Conservation (phyloP, 192 early-diverging fungal species). For the Paraglomus occultum region DNA sequence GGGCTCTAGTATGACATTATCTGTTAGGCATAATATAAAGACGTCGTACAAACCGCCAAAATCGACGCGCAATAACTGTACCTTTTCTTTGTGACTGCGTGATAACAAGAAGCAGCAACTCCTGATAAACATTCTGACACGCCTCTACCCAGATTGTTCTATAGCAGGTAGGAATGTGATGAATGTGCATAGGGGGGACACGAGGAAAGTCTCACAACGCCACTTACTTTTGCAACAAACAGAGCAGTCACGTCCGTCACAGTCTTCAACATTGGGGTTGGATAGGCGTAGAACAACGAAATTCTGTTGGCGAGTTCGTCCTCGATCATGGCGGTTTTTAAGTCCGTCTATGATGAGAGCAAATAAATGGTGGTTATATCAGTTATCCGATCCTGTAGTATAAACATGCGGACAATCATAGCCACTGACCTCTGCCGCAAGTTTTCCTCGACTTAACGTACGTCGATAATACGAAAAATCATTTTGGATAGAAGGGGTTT, state of each 20-base stretch:
- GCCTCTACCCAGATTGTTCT: conserved; percentile 39
- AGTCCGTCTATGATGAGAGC: conserved; percentile 33
- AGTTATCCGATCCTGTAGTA: neutral
- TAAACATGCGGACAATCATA: neutral
- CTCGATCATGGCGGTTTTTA: conserved; percentile 62
- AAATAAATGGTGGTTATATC: conserved; percentile 31
- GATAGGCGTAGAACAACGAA: conserved; percentile 96
- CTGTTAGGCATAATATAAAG: neutral
- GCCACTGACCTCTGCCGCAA: conserved; percentile 49
- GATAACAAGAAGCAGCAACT: conserved; percentile 74
- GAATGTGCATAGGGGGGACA: neutral
- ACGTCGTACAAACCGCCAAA: neutral
- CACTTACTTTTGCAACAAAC: conserved; percentile 59
- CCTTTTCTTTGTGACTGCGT: conserved; percentile 71
- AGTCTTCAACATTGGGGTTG: conserved; percentile 87
- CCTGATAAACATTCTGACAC: conserved; percentile 75
- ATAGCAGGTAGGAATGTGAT: neutral
- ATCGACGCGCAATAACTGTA: neutral
- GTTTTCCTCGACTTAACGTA: conserved; percentile 76
- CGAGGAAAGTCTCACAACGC: neutral
- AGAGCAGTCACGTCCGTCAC: conserved; percentile 79
- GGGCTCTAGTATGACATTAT: conserved; percentile 42
- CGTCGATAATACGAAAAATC: conserved; percentile 98
- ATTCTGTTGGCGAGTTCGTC: conserved; percentile 91
- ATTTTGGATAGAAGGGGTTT: conserved; percentile 86